Evolutionary conservation across 2,329 filamentous ascomycete species (phyloP).

Genomic region (Metarhizium brunneum): DNA sequence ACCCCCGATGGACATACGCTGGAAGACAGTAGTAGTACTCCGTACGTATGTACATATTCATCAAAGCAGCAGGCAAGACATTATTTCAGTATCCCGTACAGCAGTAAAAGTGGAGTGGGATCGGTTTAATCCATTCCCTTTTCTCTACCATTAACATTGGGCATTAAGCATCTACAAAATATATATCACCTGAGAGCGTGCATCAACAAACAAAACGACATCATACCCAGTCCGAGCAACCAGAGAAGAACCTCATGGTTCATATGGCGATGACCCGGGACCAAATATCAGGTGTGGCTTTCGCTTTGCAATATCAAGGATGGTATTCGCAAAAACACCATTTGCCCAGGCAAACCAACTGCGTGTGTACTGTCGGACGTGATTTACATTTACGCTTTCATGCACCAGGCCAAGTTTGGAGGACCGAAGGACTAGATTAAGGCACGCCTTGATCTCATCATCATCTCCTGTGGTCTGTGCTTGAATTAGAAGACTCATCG

Average conservation of each 20-base stretch:
- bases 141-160: no score
- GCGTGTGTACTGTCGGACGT: constrained; percentile 59
- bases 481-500: constrained; percentile 88
- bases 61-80: no score
- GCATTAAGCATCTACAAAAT: no score
- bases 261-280: constrained; percentile 49
- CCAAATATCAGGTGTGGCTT: constrained; percentile 85
- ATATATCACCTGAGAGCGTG: neutral
- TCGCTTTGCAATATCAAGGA: constrained; percentile 78
- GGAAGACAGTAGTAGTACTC: no score
- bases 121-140: no score
- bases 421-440: constrained; percentile 66
- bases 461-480: constrained; percentile 82
- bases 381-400: constrained; percentile 81
- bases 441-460: constrained; percentile 64
- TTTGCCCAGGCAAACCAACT: constrained; percentile 99
- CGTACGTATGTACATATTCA: no score
- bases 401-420: constrained; percentile 76
- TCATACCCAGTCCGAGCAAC: neutral
- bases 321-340: constrained; percentile 86
- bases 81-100: no score
- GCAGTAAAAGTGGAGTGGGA: no score
- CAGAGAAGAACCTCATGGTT: constrained; percentile 25
- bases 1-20: no score
- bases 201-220: neutral